phyloP scores from a whole-genome alignment of 2,329 filamentous ascomycete species.

The Paraphaeosphaeria sporulosa region DNA sequence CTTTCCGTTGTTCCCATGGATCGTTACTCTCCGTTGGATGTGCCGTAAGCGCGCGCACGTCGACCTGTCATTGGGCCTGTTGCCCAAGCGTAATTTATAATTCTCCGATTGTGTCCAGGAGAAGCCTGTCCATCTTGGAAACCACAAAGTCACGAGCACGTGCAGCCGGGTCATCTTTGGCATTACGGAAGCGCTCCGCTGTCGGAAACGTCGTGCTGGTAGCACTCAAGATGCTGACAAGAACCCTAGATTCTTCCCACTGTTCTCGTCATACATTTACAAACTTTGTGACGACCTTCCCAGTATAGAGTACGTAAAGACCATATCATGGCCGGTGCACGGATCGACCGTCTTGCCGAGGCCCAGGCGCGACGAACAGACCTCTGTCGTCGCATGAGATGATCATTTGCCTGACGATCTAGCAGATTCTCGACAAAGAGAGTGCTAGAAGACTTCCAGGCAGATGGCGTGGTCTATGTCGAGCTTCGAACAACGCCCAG shows the following conservation, averaged over 20 bases:
- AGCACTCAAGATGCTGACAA: slow-evolving; percentile 25
- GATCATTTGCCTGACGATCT: slow-evolving; percentile 16
- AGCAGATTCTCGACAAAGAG: slow-evolving; percentile 66
- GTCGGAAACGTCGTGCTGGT: background rate
- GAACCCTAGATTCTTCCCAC: slow-evolving; percentile 69
- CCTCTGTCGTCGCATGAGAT: background rate
- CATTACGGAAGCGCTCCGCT: background rate
- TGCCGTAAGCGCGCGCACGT: slow-evolving; percentile 8
- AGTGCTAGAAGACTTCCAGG: slow-evolving; percentile 66
- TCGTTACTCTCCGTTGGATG: slow-evolving; percentile 3
- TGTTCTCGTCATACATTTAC: slow-evolving; percentile 84
- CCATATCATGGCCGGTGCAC: slow-evolving; percentile 3
- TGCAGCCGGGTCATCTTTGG: background rate
- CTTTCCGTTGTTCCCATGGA: slow-evolving; percentile 17
- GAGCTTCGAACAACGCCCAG: slow-evolving; percentile 84
- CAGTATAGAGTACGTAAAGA: slow-evolving; percentile 65
- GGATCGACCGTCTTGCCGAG: background rate
- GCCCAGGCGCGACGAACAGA: background rate
- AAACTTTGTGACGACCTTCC: slow-evolving; percentile 70
- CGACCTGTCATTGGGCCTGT: background rate
- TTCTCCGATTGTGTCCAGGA: slow-evolving; percentile 22
- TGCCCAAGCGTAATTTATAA: slow-evolving; percentile 8
- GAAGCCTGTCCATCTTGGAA: slow-evolving; percentile 9
- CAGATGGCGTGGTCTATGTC: slow-evolving; percentile 77
- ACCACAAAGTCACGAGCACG: background rate